These are phyloP conservation scores for Podospora pseudopauciseta DNA, from an alignment of 495 filamentous ascomycete species.

Conservation along the genomic window DNA sequence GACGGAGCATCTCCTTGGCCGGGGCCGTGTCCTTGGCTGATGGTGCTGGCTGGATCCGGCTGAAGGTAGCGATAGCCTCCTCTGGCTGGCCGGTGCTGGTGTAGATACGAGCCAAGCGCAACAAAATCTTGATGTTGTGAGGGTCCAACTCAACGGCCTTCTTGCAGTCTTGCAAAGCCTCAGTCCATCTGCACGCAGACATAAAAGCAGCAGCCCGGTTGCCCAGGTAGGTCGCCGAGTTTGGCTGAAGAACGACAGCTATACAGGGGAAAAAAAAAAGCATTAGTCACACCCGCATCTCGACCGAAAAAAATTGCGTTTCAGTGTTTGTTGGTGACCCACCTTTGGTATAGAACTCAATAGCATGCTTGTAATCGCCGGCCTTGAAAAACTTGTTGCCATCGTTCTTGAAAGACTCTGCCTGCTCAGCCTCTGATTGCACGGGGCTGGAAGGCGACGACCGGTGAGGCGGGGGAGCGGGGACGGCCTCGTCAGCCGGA, in stretches of 20 bases:
- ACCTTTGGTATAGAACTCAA: constrained; percentile 95
- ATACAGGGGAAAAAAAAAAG: constrained; percentile 4
- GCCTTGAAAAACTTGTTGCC: constrained; percentile 97
- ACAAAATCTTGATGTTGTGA: constrained; percentile 76
- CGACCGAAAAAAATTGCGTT: background rate
- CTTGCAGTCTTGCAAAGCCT: constrained; percentile 82
- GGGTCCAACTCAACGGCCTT: constrained; percentile 77
- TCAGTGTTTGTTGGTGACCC: constrained; percentile 1
- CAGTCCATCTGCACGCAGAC: constrained; percentile 68
- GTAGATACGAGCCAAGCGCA: constrained; percentile 84
- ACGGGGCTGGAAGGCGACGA: constrained; percentile 58
- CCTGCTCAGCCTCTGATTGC: constrained; percentile 59
- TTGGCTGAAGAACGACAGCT: constrained; percentile 80
- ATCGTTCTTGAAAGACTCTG: constrained; percentile 83
- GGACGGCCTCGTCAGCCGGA: constrained; percentile 46
- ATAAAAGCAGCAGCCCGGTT: constrained; percentile 95
- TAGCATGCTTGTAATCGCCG: constrained; percentile 76
- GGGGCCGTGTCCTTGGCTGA: constrained; percentile 76
- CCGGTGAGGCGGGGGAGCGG: constrained; percentile 77
- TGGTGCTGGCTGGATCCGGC: constrained; percentile 67
- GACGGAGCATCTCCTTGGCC: constrained; percentile 77
- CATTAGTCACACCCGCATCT: constrained; percentile 19
- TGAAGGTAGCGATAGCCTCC: constrained; percentile 78
- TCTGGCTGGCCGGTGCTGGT: constrained; percentile 78
- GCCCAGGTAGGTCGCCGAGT: constrained; percentile 82